Percentiles rank a stretch among this genome's conserved stretches.
Evolutionary conservation across 352 stramenopile genomes (phyloP).

Genomic region (Globisporangium mamillatum): DNA sequence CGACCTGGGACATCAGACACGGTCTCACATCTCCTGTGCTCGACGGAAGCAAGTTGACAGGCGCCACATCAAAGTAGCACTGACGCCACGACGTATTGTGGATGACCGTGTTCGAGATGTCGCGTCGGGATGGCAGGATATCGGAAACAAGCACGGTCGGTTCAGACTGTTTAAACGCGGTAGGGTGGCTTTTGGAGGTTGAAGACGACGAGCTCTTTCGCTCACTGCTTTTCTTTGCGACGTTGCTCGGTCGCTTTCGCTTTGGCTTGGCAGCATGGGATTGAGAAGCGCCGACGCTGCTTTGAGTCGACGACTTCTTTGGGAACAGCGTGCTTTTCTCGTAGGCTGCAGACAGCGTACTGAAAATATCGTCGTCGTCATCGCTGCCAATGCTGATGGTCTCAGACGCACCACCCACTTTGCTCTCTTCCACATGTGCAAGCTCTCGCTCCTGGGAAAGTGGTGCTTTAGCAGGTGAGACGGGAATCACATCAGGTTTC

Average conservation of each 20-base stretch:
- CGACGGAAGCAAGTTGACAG: constrained; percentile 32
- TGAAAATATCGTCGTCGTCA: constrained; percentile 9
- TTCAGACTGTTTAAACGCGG: constrained; percentile 18
- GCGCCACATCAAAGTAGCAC: constrained; percentile 35
- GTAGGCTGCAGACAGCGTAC: neutral
- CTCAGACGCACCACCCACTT: neutral
- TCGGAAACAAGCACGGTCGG: constrained; percentile 25
- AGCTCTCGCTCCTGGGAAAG: neutral
- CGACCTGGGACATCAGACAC: constrained; percentile 25
- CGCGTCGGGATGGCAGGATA: constrained; percentile 27
- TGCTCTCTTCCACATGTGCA: neutral
- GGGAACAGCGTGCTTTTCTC: neutral
- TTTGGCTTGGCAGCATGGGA: constrained; percentile 5
- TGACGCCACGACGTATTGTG: constrained; percentile 45
- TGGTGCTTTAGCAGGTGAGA: neutral
- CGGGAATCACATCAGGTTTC: neutral
- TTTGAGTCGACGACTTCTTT: constrained; percentile 4
- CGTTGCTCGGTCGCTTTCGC: constrained; percentile 11
- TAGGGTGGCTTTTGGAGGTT: constrained; percentile 5
- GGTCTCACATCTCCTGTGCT: constrained; percentile 11
- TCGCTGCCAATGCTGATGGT: constrained; percentile 11
- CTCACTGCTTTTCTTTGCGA: constrained; percentile 16
- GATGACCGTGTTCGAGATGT: constrained; percentile 39
- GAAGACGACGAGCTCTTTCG: constrained; percentile 13
- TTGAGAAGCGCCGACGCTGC: neutral